These are phyloP conservation scores for Ganoderma resinaceum DNA, from an alignment of 1,284 basidiomycete genomes.

Conservation along the genomic window DNA sequence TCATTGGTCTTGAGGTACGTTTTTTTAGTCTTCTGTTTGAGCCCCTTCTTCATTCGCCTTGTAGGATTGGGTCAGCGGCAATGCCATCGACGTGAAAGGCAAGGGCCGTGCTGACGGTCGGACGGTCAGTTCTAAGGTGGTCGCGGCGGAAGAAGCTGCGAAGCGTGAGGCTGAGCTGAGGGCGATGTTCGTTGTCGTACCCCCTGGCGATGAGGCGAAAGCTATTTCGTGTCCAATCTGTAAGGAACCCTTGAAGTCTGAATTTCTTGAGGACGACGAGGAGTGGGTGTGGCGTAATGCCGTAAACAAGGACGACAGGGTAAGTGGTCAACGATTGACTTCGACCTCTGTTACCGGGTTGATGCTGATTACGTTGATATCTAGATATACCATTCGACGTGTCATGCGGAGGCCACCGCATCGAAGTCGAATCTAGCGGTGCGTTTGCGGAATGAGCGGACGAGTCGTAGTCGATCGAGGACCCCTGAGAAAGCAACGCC, in stretches of 20 bases:
- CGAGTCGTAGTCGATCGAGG: conserved; percentile 68
- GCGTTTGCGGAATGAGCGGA: conserved; percentile 65
- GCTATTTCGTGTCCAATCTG: conserved; percentile 92
- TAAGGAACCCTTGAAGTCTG: conserved; percentile 92
- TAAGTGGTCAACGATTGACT: conserved; percentile 47
- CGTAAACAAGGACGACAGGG: conserved; percentile 81
- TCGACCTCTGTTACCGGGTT: neutral
- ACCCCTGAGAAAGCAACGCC: conserved; percentile 73
- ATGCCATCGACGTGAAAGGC: conserved; percentile 63
- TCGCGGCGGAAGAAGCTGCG: conserved; percentile 70
- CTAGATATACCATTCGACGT: conserved; percentile 91
- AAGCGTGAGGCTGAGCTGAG: conserved; percentile 79
- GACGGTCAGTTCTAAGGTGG: conserved; percentile 60
- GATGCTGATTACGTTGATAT: neutral
- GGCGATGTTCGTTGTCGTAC: conserved; percentile 86
- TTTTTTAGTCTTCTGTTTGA: neutral
- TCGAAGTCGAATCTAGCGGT: conserved; percentile 69
- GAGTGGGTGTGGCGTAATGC: conserved; percentile 99
- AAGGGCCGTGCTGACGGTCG: conserved; percentile 66
- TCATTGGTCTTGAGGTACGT: conserved; percentile 84
- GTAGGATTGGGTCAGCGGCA: conserved; percentile 88
- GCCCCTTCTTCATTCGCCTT: neutral
- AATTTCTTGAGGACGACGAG: conserved; percentile 96
- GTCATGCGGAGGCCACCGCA: conserved; percentile 79
- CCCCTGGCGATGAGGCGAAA: conserved; percentile 84